Evolutionary conservation across 495 filamentous ascomycete genomes (phyloP), one percentile per base, ranked within the genome.

Genomic region (Friedmanniomyces endolithicus): DNA sequence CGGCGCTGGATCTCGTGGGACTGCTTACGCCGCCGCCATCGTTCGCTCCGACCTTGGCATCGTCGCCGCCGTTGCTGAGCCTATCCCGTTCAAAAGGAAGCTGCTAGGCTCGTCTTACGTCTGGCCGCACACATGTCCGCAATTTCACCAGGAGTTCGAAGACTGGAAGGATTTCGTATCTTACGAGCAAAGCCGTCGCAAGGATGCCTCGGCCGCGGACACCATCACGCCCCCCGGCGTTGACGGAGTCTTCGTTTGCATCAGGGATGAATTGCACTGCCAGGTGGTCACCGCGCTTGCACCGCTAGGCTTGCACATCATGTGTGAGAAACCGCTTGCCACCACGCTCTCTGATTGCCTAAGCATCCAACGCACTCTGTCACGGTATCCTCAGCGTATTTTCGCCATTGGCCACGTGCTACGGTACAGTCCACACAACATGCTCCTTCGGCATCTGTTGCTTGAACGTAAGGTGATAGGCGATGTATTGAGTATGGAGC

Each of bases 271-370:
- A 65, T 82, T 83, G 60, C 92, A 98, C 67, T 78, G 77, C 6
- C 86, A 86, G 50, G 81, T 90, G n/a, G 75, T 92, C 22, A 68
- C 78, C 14, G 83, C 76, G 0, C 72, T 94, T 29, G 81, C 83
- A 1, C 75, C 77, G 1, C 72, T 94, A 0, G 72, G 77, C 6
- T 68, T 92, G 24, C 88, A 95, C 66, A 81, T 97, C 51, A 84
- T 96, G 71, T 90, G 88, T 72, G 94, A 98, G 72, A 98, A 98
- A 68, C 92, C 92, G 0, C 72, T 98, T 17, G 86, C 87, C 1
- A 86, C 86, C 1, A 86, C 76, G 0, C 72, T 97, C 14, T 59
- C 73, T 22, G 87, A 90, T 50, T 95, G 88, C 66, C 67, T 90
- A 7, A 68, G 68, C 16, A 87, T 95, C 49, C 86, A 87, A 61